Base-by-base conservation (phyloP, 2,329 filamentous ascomycete genomes). In the Mariannaea elegans region DNA sequence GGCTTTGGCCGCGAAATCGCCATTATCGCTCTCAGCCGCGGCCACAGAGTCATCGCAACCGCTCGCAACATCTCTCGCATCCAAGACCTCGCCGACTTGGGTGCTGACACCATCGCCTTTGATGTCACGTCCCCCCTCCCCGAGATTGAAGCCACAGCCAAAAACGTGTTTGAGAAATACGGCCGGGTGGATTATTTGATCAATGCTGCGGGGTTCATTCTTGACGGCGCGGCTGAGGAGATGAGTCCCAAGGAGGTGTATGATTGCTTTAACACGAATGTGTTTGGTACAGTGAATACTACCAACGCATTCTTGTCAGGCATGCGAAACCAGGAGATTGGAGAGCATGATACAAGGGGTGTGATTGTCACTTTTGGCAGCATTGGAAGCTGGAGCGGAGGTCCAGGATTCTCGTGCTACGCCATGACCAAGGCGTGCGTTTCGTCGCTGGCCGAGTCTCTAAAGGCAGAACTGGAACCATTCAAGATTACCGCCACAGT, bases 1-100 rank as follows among this genome's bases (percentile, higher is more conserved):
- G 83, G 84, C 49, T 81, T 86, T 59, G 84, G 84, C 7, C 72
- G 74, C 5, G 71, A 75, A 7, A 79, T 85, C 24, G 78, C 79
- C 27, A 67, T 76, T 27, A 66, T 73, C 10, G 79, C 82, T 2
- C 75, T 86, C 6, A 67, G 72, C 2, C 75, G 76, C 24, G 81
- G 82, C 24, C 80, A 86, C 68, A 76, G 72, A 1, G 83, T 84
- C 59, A 73, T 85, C 39, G 84, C 83, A 2, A 83, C 82, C 0
- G 79, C 82, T 1, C 81, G 83, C 29, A 75, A 74, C 39, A 64
- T 75, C 0, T 66, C 73, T 3, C 74, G 75, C 23, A 73, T 83
- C 27, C 70, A 73, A 12, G 72, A 78, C n/a, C 77, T 85, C 3
- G 73, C 76, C 16, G 69, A 73, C 1, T 71, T 72, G 1, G 82